A percentile compares a stretch with the other conserved stretches of the same genome.
phyloP scores from a whole-genome alignment of 2,329 filamentous ascomycete genomes.

The Bertia moriformis region DNA sequence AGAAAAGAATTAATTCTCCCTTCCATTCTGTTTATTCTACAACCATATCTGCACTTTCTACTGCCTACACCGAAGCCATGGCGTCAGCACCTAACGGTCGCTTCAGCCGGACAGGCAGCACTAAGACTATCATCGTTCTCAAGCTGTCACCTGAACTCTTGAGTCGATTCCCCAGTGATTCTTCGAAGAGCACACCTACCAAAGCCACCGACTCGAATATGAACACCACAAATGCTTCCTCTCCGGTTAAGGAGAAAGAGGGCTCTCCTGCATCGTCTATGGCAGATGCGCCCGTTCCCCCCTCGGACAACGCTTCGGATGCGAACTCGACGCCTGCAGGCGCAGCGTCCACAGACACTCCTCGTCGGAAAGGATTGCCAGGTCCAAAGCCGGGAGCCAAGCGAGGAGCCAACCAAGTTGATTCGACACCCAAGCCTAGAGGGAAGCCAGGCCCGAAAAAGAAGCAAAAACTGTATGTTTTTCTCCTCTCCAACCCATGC shows the following conservation, averaged over 20 bases:
- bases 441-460: not conserved
- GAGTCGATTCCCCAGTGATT: not conserved
- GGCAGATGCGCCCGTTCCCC: not conserved
- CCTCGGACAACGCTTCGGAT: conserved; percentile 1
- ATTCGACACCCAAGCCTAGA: not conserved
- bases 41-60: too few species aligned
- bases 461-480: not conserved
- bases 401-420: not conserved
- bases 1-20: too few species aligned
- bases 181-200: not conserved
- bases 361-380: not conserved
- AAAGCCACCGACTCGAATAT: too few species aligned
- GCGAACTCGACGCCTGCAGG: not conserved
- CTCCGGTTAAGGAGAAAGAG: not conserved
- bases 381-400: not conserved
- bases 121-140: not conserved
- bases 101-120: not conserved
- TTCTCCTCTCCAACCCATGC: not conserved
- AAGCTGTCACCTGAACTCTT: not conserved
- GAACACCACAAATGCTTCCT: not conserved
- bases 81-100: conserved; percentile 1
- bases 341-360: not conserved
- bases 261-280: not conserved
- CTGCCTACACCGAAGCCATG: too few species aligned
- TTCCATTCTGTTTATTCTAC: too few species aligned